Percentiles rank a stretch among this genome's conserved stretches.
Evolutionary conservation across 768 basidiomycete genomes (phyloP).

Genomic region (Hysterangium stoloniferum): DNA sequence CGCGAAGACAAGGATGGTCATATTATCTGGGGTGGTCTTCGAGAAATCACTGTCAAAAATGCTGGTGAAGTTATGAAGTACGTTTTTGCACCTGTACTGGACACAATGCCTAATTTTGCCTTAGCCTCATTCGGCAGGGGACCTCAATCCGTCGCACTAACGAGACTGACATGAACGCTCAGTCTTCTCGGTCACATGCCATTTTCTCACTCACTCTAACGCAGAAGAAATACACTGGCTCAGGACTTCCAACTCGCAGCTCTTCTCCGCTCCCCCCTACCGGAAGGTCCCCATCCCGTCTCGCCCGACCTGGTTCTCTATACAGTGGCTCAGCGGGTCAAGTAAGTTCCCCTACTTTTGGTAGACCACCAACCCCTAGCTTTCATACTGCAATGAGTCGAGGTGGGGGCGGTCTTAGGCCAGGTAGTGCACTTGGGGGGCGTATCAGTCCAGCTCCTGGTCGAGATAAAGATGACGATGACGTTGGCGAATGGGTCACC

Average conservation of each 20-base stretch:
- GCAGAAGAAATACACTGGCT: slow-evolving; percentile 80
- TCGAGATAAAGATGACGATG: slow-evolving; percentile 42
- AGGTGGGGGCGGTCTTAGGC: slow-evolving; percentile 53
- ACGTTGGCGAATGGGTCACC: slow-evolving; percentile 78
- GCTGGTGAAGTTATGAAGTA: slow-evolving; percentile 88
- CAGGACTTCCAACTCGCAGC: slow-evolving; percentile 61
- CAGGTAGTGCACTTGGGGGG: slow-evolving; percentile 71
- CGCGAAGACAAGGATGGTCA: slow-evolving; percentile 95
- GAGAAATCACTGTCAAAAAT: slow-evolving; percentile 83
- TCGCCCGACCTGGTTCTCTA: slow-evolving; percentile 77
- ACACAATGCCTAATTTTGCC: not conserved
- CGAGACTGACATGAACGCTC: slow-evolving; percentile 98
- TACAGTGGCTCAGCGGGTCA: slow-evolving; percentile 42
- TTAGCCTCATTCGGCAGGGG: slow-evolving; percentile 80
- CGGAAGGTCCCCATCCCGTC: slow-evolving; percentile 69
- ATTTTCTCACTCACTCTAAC: slow-evolving; percentile 95
- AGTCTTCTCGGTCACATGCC: slow-evolving; percentile 96
- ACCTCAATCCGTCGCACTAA: slow-evolving; percentile 89
- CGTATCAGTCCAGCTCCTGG: slow-evolving; percentile 45
- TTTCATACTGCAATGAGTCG: slow-evolving; percentile 69
- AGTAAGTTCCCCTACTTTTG: slow-evolving; percentile 72
- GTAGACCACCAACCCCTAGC: slow-evolving; percentile 72
- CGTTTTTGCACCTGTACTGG: slow-evolving; percentile 27
- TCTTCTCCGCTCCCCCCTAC: slow-evolving; percentile 69
- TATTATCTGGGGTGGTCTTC: slow-evolving; percentile 94